Base-by-base conservation (phyloP, 257 asterid genomes). In the Verbena officinalis region DNA sequence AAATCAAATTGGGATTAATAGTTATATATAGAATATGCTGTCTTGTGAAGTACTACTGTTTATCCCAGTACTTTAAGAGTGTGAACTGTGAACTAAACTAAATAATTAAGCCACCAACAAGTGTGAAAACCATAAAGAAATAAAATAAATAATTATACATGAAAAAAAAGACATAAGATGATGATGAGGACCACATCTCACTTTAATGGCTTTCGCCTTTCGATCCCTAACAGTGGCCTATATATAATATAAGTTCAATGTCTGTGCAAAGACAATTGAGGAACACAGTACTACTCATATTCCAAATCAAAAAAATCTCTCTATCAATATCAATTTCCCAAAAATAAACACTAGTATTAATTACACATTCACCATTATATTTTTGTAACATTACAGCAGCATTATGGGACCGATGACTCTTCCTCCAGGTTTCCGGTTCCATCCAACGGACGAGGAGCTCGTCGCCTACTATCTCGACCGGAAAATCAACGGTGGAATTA, bases 401-500 rank as follows among this genome's bases (percentile, higher is more conserved):
- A 42, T 24, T 23, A 79, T 77, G 87, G 84, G 83, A 39, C 77
- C 89, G 12, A 78, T 79, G 80, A 73, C 81, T n/a, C 83, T 86
- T 49, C 95, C 95, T 30, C 95, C 90, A 9, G 90, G 90, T 17
- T 86, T 86, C 68, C 39, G 95, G 65, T 86, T 86, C 75, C 90
- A 85, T 71, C 93, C 93, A 0, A 86, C 87, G 50, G 94, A 83
- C 21, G 90, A 86, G 78, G 95, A 86, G 74, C 95, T 86, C 5
- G 90, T 86, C 0, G 88, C 88, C 52, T 86, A 83, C 77, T 86
- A 86, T 55, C 88, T 86, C 0, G 77, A 83, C 23, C 77, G 88
- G 33, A 86, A 86, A 70, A 86, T 86, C 82, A 86, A 81, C 81
- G 95, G 95, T 3, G 83, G 81, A 4, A 57, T 12, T n/a, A 83